Percentiles rank a stretch among this genome's conserved stretches.
Evolutionary conservation across 2,329 filamentous ascomycete genomes (phyloP).

Genomic region (Hawksworthiomyces lignivorus): DNA sequence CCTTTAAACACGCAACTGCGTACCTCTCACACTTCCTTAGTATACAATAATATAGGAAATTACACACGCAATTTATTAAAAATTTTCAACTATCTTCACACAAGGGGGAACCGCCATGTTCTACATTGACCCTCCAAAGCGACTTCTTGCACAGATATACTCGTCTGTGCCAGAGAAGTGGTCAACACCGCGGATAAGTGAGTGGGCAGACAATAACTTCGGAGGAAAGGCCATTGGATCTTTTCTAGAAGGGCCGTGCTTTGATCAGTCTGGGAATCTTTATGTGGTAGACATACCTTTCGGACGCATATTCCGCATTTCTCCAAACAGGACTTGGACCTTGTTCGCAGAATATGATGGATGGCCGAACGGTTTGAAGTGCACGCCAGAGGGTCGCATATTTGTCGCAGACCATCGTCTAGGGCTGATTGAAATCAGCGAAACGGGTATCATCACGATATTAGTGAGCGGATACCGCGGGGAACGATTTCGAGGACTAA

Average conservation of each 20-base stretch:
- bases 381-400: background rate
- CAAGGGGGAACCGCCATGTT: background rate
- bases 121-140: background rate
- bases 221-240: background rate
- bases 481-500: background rate
- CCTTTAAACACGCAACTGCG: too few relatives aligned
- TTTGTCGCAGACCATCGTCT: background rate
- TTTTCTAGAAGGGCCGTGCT: background rate
- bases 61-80: too few relatives aligned
- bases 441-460: background rate
- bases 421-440: background rate
- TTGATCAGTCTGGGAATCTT: background rate
- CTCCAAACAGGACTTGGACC: background rate
- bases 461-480: background rate
- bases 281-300: conserved; percentile 1
- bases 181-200: background rate
- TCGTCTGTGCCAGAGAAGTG: background rate
- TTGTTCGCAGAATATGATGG: background rate
- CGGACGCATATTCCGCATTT: background rate
- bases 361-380: background rate
- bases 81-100: too few relatives aligned
- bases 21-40: too few relatives aligned
- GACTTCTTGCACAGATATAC: background rate
- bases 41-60: too few relatives aligned
- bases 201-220: background rate